phyloP scores from a whole-genome alignment of 2,329 filamentous ascomycete species.

The Talaromyces funiculosus region DNA sequence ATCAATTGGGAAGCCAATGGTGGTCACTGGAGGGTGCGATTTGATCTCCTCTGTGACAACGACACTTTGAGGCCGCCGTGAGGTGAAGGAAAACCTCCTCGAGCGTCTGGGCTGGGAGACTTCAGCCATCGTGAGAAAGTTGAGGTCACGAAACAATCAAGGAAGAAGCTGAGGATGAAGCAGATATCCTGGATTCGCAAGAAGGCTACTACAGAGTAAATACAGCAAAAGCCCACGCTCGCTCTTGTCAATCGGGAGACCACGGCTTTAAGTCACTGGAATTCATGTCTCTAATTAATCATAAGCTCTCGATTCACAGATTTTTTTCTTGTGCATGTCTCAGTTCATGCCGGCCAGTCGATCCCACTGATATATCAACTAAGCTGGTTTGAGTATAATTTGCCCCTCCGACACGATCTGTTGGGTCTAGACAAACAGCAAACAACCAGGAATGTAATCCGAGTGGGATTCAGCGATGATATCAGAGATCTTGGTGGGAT shows the following conservation, averaged over 20 bases:
- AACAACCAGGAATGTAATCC: neutral
- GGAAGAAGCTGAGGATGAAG: neutral
- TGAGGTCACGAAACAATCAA: neutral
- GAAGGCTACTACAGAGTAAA: no score
- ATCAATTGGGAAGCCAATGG: slow-evolving; percentile 10
- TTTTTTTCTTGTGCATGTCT: neutral
- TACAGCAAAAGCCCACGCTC: neutral
- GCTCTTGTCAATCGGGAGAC: neutral
- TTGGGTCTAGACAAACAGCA: neutral
- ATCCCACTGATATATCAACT: neutral
- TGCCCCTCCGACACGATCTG: neutral
- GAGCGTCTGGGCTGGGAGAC: slow-evolving; percentile 4
- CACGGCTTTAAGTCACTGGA: neutral
- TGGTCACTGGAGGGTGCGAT: slow-evolving; percentile 2
- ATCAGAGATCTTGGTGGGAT: neutral
- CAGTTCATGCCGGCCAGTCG: neutral
- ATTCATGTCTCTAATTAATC: neutral
- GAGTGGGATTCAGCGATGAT: neutral
- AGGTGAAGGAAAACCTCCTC: slow-evolving; percentile 10
- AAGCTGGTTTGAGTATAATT: neutral
- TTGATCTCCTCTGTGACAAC: neutral
- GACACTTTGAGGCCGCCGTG: neutral
- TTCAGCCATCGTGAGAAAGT: neutral
- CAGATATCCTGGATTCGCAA: neutral
- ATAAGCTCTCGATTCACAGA: neutral